A percentile compares a stretch with the other conserved stretches of the same genome.
Conservation (phyloP, 257 asterid genomes). For the Coffea canephora region DNA sequence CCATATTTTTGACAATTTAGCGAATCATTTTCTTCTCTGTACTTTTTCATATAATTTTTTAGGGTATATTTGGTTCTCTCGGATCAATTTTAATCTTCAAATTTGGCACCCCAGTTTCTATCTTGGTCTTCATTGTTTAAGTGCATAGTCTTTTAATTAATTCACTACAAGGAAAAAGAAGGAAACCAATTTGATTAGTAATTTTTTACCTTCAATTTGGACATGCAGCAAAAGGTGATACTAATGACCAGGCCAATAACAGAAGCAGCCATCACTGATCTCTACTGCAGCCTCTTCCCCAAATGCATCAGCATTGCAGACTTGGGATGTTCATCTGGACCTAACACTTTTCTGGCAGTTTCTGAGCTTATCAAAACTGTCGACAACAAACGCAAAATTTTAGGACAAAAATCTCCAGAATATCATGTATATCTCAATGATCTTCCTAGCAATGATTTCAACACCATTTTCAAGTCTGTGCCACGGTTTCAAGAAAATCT, state of each 20-base stretch:
- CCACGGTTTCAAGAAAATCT: conserved; percentile 31
- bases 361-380: conserved; percentile 23
- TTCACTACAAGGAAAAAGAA: too few relatives aligned
- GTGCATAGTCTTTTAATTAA: too few relatives aligned
- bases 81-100: too few relatives aligned
- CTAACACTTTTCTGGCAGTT: conserved; percentile 40
- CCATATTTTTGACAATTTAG: too few relatives aligned
- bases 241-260: conserved; percentile 26
- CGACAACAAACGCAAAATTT: not conserved
- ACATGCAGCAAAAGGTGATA: conserved; percentile 27
- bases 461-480: conserved; percentile 45
- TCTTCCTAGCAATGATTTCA: conserved; percentile 69
- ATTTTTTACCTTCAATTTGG: not conserved
- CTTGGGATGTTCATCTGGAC: conserved; percentile 72
- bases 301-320: conserved; percentile 47
- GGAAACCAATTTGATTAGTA: too few relatives aligned
- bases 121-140: not conserved
- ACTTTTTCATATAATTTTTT: too few relatives aligned
- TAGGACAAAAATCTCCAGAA: conserved; percentile 36
- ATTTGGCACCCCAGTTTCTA: too few relatives aligned
- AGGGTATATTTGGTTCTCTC: too few relatives aligned
- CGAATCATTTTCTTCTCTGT: too few relatives aligned
- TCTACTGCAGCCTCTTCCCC: conserved; percentile 21
- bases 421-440: conserved; percentile 52
- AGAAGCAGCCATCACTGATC: conserved; percentile 23